Base-by-base conservation (phyloP, 805 yeast species). In the Diddensiella transvaalensis region DNA sequence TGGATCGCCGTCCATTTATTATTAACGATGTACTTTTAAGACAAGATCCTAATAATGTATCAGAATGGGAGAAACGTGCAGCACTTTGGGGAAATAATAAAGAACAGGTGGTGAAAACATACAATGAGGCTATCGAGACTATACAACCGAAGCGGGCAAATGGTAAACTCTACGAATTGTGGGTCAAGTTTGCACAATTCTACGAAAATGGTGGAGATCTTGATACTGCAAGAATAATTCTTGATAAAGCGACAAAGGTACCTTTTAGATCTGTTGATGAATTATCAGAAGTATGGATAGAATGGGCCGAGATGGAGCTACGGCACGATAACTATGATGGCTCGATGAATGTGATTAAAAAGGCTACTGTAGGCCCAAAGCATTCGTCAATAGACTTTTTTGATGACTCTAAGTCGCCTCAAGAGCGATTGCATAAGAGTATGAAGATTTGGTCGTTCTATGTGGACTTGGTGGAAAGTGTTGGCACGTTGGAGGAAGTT, bases 231-330 rank as follows among this genome's bases (percentile, higher is more conserved):
- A 66, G 85, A 53, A 70, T 76, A 15, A 75, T 89, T 3, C 78
- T 75, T 47, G 78, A 79, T 32, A 81, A 81, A 42, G 83, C 91
- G 0, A 69, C 79, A 1, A 79, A 80, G 47, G 90, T 89, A 0
- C 90, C 89, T 3, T 88, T 75, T 65, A 74, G 69, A 22, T 66
- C 73, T 13, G 66, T 79, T 0, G 77, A 78, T 19, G 96, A 88
- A 51, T 65, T 88, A 18, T 85, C 82, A 1, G 75, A 75, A 2
- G 63, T 90, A 4, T 86, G 88, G 77, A 68, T 78, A n/a, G 75
- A 74, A 15, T 90, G 96, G 96, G 72, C 84, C 3, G 85, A 85
- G 48, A 67, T 79, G 65, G 84, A 83, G 50, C 58, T 85, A 24
- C 67, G 75, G 21, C 65, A 68, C 15, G 77, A 71, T 19, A 72